Conservation (phyloP, 1,139 yeast genomes). For the Meyerozyma sp. region DNA sequence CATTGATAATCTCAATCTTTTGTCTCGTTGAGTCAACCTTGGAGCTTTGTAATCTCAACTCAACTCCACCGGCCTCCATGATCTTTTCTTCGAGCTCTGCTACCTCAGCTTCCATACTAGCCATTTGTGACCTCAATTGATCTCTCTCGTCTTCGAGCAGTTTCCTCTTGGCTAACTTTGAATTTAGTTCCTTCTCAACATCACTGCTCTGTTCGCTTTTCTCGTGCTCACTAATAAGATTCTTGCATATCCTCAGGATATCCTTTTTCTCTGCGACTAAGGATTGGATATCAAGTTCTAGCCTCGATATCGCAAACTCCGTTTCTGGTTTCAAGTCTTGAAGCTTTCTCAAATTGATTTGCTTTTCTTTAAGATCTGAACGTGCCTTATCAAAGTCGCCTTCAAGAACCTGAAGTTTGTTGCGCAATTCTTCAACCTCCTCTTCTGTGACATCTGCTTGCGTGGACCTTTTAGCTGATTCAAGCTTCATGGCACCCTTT, state of each 20-base stretch:
- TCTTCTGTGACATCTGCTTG: slow-evolving; percentile 37
- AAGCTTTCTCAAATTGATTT: slow-evolving; percentile 49
- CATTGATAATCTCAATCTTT: slow-evolving; percentile 56
- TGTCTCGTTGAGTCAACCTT: slow-evolving; percentile 75
- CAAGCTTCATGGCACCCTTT: slow-evolving; percentile 59
- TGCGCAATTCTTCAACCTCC: slow-evolving; percentile 54
- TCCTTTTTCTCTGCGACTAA: slow-evolving; percentile 44
- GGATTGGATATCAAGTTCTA: slow-evolving; percentile 62
- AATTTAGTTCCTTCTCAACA: slow-evolving; percentile 28
- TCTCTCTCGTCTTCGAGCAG: slow-evolving; percentile 32
- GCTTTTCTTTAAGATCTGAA: slow-evolving; percentile 55
- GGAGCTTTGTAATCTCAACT: slow-evolving; percentile 72
- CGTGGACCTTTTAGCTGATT: slow-evolving; percentile 22
- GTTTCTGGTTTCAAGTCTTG: slow-evolving; percentile 67
- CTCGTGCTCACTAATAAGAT: slow-evolving; percentile 34
- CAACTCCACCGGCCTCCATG: slow-evolving; percentile 89
- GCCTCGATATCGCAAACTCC: slow-evolving; percentile 56
- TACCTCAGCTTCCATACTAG: slow-evolving; percentile 55
- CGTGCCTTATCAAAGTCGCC: slow-evolving; percentile 47
- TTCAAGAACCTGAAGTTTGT: slow-evolving; percentile 53
- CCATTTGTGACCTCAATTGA: slow-evolving; percentile 49
- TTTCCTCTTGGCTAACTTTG: slow-evolving; percentile 33
- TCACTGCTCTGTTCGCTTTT: slow-evolving; percentile 18
- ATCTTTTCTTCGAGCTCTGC: slow-evolving; percentile 65
- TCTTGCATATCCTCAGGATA: slow-evolving; percentile 29